Evolutionary conservation across 2,329 filamentous ascomycete genomes (phyloP).

Genomic region (Neodidymelliopsis sp.): DNA sequence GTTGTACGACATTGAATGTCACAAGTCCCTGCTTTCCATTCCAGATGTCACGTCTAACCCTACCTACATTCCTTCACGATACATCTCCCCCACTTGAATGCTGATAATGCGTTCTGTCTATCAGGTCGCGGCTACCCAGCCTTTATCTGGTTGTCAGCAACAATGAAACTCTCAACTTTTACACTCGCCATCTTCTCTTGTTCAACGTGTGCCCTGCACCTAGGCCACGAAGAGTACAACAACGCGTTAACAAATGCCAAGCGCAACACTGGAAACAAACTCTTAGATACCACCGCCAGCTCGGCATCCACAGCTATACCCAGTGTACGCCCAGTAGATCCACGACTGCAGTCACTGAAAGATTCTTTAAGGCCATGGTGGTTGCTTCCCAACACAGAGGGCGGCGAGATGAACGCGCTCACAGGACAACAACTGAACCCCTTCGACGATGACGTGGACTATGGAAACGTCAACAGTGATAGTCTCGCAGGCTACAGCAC

Average conservation of each 20-base stretch:
- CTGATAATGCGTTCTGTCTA: background rate
- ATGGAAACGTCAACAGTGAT: background rate
- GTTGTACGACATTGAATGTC: conserved; percentile 11
- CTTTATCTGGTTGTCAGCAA: background rate
- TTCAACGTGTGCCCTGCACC: conserved; percentile 1
- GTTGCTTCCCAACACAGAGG: conserved; percentile 7
- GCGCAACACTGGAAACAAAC: background rate
- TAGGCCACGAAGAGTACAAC: background rate
- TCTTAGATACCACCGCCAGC: no score
- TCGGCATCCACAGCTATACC: no score
- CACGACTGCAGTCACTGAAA: background rate
- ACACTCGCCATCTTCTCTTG: background rate
- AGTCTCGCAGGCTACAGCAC: background rate
- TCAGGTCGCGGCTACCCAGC: background rate
- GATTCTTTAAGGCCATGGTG: conserved; percentile 1
- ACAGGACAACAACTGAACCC: conserved; percentile 8
- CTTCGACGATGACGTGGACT: background rate
- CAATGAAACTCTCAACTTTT: conserved; percentile 1
- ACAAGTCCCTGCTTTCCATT: conserved; percentile 7
- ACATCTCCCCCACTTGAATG: background rate
- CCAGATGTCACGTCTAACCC: conserved; percentile 2
- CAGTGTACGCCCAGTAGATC: no score
- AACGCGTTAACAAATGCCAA: background rate
- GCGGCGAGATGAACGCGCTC: conserved; percentile 13
- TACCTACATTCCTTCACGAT: conserved; percentile 7